A percentile compares a stretch with the other conserved stretches of the same genome.
Evolutionary conservation across 2,329 filamentous ascomycete species (phyloP).

Genomic region (Furcasterigmium furcatum): DNA sequence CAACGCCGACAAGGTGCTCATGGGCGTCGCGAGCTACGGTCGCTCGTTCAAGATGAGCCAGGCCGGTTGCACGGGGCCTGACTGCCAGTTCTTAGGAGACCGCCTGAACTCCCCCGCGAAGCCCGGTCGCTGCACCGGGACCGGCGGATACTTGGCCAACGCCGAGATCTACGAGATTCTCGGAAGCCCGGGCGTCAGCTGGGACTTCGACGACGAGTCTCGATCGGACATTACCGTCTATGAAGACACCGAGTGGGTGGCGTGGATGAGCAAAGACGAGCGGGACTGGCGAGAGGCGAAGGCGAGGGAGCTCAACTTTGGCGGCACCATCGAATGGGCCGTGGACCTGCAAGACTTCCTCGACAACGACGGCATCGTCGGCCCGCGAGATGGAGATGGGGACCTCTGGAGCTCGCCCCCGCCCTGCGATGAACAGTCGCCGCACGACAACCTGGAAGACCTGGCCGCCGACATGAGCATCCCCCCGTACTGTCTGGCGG

Average conservation of each 20-base stretch:
- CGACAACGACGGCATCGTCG: background rate
- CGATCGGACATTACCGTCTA: background rate
- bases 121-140: constrained; percentile 22
- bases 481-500: background rate
- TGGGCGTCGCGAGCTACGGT: constrained; percentile 27
- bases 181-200: background rate
- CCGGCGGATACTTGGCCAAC: constrained; percentile 25
- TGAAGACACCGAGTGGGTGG: constrained; percentile 5
- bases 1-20: constrained; percentile 20
- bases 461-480: background rate
- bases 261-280: background rate
- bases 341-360: background rate
- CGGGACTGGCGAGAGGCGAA: background rate
- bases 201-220: background rate
- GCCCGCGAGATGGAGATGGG: background rate
- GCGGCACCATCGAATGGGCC: constrained; percentile 1
- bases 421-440: background rate
- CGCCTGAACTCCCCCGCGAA: constrained; percentile 13
- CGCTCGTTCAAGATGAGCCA: constrained; percentile 27
- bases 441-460: background rate
- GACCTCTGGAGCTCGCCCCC: background rate
- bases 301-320: background rate
- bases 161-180: constrained; percentile 19
- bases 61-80: constrained; percentile 18
- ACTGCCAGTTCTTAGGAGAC: constrained; percentile 19